Percentiles rank a stretch among this genome's conserved stretches.
These are phyloP conservation scores for Lagerstroemia speciosa DNA, from an alignment of 345 rosid species.

Conservation along the genomic window DNA sequence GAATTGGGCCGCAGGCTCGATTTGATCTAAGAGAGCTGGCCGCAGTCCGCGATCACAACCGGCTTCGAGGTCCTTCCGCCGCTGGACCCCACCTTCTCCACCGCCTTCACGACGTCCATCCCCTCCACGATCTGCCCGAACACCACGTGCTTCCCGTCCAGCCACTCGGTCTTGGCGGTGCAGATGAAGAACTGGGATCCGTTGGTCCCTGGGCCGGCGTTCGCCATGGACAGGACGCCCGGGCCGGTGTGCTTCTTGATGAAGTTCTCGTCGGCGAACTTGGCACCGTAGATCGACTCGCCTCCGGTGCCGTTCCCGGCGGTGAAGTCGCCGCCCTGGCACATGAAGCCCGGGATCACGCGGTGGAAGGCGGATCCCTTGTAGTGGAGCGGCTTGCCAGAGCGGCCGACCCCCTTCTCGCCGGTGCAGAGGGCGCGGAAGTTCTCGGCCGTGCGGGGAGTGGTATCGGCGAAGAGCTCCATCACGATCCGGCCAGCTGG, in stretches of 20 bases:
- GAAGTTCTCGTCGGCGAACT: slow-evolving; percentile 43
- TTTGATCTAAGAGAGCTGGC: slow-evolving; percentile 18
- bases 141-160: slow-evolving; percentile 39
- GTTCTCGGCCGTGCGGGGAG: slow-evolving; percentile 39
- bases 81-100: slow-evolving; percentile 29
- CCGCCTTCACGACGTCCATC: slow-evolving; percentile 27
- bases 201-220: slow-evolving; percentile 32
- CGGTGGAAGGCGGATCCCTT: slow-evolving; percentile 38
- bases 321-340: slow-evolving; percentile 49
- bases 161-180: slow-evolving; percentile 35
- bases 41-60: slow-evolving; percentile 28
- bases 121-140: slow-evolving; percentile 35
- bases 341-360: slow-evolving; percentile 41
- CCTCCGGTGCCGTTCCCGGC: slow-evolving; percentile 42
- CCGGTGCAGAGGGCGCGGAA: slow-evolving; percentile 47
- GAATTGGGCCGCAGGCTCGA: neutral
- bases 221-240: slow-evolving; percentile 39
- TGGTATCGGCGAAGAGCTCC: slow-evolving; percentile 31
- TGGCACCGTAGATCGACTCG: slow-evolving; percentile 36
- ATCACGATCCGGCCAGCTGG: slow-evolving; percentile 27
- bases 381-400: slow-evolving; percentile 42
- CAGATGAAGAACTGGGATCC: slow-evolving; percentile 36
- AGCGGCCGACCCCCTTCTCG: slow-evolving; percentile 29
- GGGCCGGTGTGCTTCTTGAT: slow-evolving; percentile 33
- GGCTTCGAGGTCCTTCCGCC: slow-evolving; percentile 26